Percentiles rank a stretch among this genome's conserved stretches.
Conservation (phyloP, 2,329 filamentous ascomycete species). For the Trichoderma endophyticum region DNA sequence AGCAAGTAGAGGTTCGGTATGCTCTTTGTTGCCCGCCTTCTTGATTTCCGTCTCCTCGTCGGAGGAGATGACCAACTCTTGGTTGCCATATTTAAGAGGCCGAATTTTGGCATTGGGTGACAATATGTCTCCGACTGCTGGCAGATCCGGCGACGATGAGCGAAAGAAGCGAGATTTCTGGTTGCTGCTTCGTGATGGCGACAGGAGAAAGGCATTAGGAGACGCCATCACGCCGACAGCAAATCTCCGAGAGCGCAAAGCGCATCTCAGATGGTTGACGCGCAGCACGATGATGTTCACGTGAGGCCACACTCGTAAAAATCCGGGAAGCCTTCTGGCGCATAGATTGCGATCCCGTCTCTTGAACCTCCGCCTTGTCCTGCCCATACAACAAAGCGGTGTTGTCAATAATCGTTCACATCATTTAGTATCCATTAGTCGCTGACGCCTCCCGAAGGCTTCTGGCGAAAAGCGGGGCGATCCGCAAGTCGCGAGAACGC, state of each 20-base stretch:
- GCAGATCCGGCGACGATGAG: slow-evolving; percentile 56
- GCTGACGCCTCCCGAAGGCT: neutral
- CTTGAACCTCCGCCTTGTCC: neutral
- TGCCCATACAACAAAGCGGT: neutral
- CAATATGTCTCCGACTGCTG: slow-evolving; percentile 49
- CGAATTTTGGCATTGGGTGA: slow-evolving; percentile 31
- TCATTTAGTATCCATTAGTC: neutral
- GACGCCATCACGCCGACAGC: slow-evolving; percentile 33
- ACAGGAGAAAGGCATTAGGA: slow-evolving; percentile 33
- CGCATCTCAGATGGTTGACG: slow-evolving; percentile 40
- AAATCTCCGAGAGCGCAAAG: slow-evolving; percentile 41
- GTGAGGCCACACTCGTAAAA: neutral
- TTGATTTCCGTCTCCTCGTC: slow-evolving; percentile 25
- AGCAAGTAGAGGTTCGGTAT: neutral
- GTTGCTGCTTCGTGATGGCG: slow-evolving; percentile 32
- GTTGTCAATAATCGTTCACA: neutral
- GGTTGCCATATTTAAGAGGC: slow-evolving; percentile 36
- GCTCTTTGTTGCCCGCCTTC: neutral
- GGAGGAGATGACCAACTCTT: slow-evolving; percentile 36
- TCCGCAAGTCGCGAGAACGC: slow-evolving; percentile 27
- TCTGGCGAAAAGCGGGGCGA: slow-evolving; percentile 12
- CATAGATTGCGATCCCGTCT: neutral
- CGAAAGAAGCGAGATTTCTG: slow-evolving; percentile 29
- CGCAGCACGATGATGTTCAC: slow-evolving; percentile 30
- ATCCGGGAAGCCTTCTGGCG: too few relatives aligned